Evolutionary conservation across 2,329 filamentous ascomycete genomes (phyloP), one percentile per base, ranked within the genome.

Genomic region (Penicillium italicum): DNA sequence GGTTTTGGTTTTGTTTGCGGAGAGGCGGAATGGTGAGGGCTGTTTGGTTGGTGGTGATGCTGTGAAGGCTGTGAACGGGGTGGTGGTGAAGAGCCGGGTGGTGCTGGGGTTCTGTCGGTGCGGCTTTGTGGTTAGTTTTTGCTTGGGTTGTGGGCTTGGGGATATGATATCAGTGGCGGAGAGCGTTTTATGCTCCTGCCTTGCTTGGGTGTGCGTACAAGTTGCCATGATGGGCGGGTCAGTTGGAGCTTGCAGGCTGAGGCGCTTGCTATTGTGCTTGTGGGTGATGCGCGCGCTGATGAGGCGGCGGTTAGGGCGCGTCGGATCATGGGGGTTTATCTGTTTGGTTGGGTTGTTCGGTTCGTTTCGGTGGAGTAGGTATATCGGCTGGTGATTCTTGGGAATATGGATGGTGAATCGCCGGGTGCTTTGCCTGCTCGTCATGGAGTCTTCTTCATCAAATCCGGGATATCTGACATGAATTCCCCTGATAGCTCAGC

Each of bases 21-120:
- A 64, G 58, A 62, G 57, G 41, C 62, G 64, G 58, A 63, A 60
- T 28, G 58, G 62, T 18, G 62, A 60, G 18, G 62, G 57, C 42
- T 57, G 49, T 56, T 56, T 38, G 36, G 53, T 52, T 57, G 52
- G 43, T 28, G 55, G 26, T 37, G 61, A 53, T 28, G 50, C 24
- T 55, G 53, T 55, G 56, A 65, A 64, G 47, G 45, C 40, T 49
- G 49, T 49, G 14, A 34, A 46, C 18, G 46, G 37, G 12, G 62
- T 58, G 16, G 52, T 56, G 37, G 62, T 58, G 48, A 63, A 62
- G 43, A 47, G 43, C 40, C 60, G 60, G 5, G 53, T 37, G 10
- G 22, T 43, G 22, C 20, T 38, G 10, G 47, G 43, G 43, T 33
- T 47, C 33, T 40, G 28, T 24, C 18, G 33, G 28, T 3, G 33